phyloP scores from a whole-genome alignment of 768 basidiomycete species.

The Boletus edulis region DNA sequence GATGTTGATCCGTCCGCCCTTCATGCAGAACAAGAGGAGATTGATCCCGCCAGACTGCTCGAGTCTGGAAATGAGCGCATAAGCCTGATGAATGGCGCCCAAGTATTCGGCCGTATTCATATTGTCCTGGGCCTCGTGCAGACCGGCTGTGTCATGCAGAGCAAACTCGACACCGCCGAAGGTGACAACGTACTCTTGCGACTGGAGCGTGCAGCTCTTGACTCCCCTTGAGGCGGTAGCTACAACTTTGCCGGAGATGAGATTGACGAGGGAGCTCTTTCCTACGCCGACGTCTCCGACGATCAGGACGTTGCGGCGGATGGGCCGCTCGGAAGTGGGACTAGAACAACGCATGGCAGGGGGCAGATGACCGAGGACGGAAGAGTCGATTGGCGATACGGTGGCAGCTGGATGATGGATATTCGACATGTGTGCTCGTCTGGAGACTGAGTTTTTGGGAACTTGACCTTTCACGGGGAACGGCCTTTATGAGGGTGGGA shows the following conservation, averaged over 20 bases:
- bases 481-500: conserved; percentile 10
- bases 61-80: conserved; percentile 34
- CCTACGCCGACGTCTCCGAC: conserved; percentile 30
- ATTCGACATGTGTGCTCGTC: neutral
- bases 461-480: neutral
- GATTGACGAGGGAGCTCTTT: conserved; percentile 44
- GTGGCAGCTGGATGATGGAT: neutral
- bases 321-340: conserved; percentile 6
- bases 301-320: conserved; percentile 27
- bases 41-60: conserved; percentile 24
- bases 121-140: conserved; percentile 25
- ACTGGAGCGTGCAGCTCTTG: conserved; percentile 37
- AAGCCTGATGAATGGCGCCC: conserved; percentile 28
- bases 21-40: conserved; percentile 32
- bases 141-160: conserved; percentile 26
- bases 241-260: conserved; percentile 25
- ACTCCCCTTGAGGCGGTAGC: conserved; percentile 32
- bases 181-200: conserved; percentile 17
- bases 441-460: neutral
- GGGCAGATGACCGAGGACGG: neutral
- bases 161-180: conserved; percentile 16
- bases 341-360: conserved; percentile 16
- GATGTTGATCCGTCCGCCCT: conserved; percentile 23
- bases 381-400: neutral
- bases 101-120: conserved; percentile 24